Evolutionary conservation across 164 flowering plant species (phyloP), one percentile per base, ranked within the genome.

Genomic region (Vitis riparia): DNA sequence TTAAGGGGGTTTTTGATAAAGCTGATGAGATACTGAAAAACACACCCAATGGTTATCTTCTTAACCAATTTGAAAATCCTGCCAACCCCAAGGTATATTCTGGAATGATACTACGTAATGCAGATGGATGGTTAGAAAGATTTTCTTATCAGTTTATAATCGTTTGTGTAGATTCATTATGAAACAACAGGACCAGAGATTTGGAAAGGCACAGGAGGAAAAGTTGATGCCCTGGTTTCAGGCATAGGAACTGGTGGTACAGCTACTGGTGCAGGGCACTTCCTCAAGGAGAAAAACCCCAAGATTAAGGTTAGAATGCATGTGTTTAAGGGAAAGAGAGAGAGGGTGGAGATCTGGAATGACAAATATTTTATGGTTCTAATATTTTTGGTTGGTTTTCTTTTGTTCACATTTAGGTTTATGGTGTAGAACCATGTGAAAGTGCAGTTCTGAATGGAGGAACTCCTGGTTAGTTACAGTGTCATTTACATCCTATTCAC

Each of bases 221-320:
- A 83, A 59, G 77, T 87, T 32, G 88, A 85, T 75, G 82, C 77
- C n/a, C 66, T 85, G 29, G 82, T 87, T 60, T 72, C 82, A 55
- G 90, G 87, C 16, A 78, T 84, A 37, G 90, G 88, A n/a, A 85
- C 87, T 32, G 90, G 83, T 47, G 88, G 90, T 16, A 87, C 88
- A 11, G 44, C 84, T 12, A 78, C 82, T 1, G 90, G 88, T 9
- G 77, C 77, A n/a, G 87, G 88, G 58, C 71, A 62, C 49, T 84
- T 67, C 62, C 78, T 83, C 15, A 84, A 82, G 73, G 84, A 81
- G 72, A 74, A 81, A 59, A 88, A 87, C 37, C 77, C 85, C 9
- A 73, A 77, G 4, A 70, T 85, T 8, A 84, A 84, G 86, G 88
- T 87, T 49, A 44, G 51, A 37, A 37, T 3, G 44, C 7, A 6